phyloP scores from a whole-genome alignment of 2,329 filamentous ascomycete genomes.

The Colletotrichum incanum region DNA sequence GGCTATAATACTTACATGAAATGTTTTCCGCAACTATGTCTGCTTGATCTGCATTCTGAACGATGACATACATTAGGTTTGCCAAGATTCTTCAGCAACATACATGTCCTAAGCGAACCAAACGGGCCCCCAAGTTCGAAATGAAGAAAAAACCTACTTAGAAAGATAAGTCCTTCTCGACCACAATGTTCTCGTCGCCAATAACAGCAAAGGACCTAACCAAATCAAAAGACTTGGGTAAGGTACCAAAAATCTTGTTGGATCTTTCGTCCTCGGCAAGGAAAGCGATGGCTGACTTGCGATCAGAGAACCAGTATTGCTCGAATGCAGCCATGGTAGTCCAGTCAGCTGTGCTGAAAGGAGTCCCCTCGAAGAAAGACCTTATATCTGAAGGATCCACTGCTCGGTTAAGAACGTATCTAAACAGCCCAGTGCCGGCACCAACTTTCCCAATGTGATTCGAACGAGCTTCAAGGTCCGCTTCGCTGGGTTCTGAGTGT shows the following conservation, averaged over 20 bases:
- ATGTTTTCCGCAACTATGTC: not conserved
- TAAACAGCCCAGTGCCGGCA: not conserved
- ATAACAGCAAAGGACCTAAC: conserved; percentile 6
- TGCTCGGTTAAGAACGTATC: conserved; percentile 1
- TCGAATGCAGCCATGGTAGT: conserved; percentile 6
- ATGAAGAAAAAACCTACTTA: not conserved
- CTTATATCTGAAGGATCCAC: not conserved
- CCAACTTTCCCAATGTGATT: not conserved
- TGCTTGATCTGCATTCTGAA: not conserved
- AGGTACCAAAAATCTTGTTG: not conserved
- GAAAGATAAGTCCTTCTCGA: conserved; percentile 6
- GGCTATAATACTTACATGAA: not conserved
- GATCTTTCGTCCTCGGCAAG: not conserved
- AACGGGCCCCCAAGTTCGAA: too few relatives aligned
- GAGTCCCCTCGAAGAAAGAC: conserved; percentile 14
- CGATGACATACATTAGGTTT: not conserved
- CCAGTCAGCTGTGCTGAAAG: conserved; percentile 12
- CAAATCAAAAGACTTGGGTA: not conserved
- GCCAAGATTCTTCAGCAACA: not conserved
- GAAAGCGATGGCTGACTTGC: not conserved
- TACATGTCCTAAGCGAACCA: not conserved
- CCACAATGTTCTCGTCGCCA: conserved; percentile 6
- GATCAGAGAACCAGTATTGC: conserved; percentile 21
- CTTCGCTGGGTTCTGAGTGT: not conserved
- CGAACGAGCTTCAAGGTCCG: not conserved